phyloP scores from a whole-genome alignment of 306 rosid genomes.

The Gleditsia sinensis region DNA sequence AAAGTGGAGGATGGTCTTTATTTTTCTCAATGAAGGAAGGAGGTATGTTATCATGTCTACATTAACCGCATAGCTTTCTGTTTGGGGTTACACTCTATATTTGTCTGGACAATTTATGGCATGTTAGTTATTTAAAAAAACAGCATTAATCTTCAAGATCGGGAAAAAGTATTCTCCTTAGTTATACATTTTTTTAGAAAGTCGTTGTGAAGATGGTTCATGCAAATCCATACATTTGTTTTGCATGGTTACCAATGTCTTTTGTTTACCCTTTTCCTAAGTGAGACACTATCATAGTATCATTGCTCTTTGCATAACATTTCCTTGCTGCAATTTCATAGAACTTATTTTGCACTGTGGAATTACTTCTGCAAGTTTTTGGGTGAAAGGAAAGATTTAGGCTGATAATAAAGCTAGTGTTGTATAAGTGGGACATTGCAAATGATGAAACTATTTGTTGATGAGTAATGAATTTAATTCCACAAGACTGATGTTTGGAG shows the following conservation, averaged over 20 bases:
- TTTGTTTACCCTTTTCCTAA: conserved; percentile 7
- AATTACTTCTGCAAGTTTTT: conserved; percentile 15
- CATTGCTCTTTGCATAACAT: conserved; percentile 8
- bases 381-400: not conserved
- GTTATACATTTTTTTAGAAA: conserved; percentile 27
- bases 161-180: not conserved
- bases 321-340: conserved; percentile 14
- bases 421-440: conserved; percentile 10
- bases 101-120: conserved; percentile 24
- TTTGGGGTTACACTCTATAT: conserved; percentile 35
- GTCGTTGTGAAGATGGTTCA: not conserved
- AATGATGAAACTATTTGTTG: conserved; percentile 20
- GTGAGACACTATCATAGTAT: conserved; percentile 5
- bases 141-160: not conserved
- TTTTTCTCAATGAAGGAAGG: conserved; percentile 46
- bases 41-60: conserved; percentile 32
- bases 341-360: conserved; percentile 27
- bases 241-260: conserved; percentile 25
- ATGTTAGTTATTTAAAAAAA: not conserved
- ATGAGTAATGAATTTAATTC: conserved; percentile 15
- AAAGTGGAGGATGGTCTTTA: conserved; percentile 48
- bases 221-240: conserved; percentile 13
- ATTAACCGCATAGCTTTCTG: conserved; percentile 27
- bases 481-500: not conserved
- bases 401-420: conserved; percentile 25